phyloP scores from a whole-genome alignment of 495 filamentous ascomycete genomes.

The Bathelium albidoporum region DNA sequence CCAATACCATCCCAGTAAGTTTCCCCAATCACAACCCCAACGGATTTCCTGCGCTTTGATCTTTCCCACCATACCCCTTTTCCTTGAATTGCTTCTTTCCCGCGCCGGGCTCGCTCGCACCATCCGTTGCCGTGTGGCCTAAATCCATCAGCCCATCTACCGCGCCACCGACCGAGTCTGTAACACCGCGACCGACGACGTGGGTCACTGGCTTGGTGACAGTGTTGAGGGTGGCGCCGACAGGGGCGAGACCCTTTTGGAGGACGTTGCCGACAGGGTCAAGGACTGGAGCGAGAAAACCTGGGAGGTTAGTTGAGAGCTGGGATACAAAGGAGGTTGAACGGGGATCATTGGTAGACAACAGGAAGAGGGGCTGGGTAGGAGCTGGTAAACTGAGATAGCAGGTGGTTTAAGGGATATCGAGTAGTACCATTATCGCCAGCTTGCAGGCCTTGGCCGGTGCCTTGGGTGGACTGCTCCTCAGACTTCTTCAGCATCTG shows the following conservation, averaged over 20 bases:
- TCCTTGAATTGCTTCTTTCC: conserved; percentile 2
- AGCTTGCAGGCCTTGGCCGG: background rate
- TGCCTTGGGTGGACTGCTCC: background rate
- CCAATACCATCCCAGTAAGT: background rate
- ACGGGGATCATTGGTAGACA: too few species aligned
- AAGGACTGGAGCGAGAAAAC: conserved; percentile 13
- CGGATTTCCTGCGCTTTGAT: background rate
- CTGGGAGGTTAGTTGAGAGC: conserved; percentile 5
- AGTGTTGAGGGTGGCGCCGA: background rate
- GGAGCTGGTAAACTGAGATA: background rate
- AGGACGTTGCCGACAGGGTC: conserved; percentile 19
- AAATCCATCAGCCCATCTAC: background rate
- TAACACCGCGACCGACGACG: background rate
- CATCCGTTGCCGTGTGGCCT: background rate
- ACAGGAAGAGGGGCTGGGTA: background rate
- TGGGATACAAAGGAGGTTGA: background rate
- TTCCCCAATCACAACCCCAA: background rate
- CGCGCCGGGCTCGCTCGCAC: background rate
- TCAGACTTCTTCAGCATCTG: background rate
- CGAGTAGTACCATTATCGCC: background rate
- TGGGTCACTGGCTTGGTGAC: conserved; percentile 1
- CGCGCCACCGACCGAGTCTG: background rate
- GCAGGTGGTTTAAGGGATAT: background rate
- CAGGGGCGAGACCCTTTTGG: conserved; percentile 17
- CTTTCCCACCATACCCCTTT: background rate